Percentiles rank a stretch among this genome's conserved stretches.
Conservation (phyloP, 768 basidiomycete genomes). For the Termitomyces bulborhizus region DNA sequence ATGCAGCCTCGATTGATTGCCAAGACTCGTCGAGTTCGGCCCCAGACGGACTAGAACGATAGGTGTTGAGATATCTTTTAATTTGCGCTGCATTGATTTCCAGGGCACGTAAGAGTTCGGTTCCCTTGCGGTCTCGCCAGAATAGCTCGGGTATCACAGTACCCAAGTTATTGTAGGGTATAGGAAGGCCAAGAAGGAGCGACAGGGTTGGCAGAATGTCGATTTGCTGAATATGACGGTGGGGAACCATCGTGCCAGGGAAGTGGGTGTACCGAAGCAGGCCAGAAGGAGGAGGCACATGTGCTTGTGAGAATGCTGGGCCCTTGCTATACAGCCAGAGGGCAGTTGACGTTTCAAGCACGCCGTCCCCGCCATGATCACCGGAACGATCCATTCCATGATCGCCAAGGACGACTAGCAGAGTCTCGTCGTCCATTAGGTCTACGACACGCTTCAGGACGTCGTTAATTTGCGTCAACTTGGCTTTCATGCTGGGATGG, state of each 20-base stretch:
- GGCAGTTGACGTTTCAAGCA: slow-evolving; percentile 76
- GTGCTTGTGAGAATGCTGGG: slow-evolving; percentile 33
- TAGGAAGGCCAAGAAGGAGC: slow-evolving; percentile 84
- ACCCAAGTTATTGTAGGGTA: slow-evolving; percentile 95
- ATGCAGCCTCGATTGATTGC: slow-evolving; percentile 40
- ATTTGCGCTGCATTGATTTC: slow-evolving; percentile 72
- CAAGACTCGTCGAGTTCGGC: slow-evolving; percentile 69
- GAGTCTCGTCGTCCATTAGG: slow-evolving; percentile 75
- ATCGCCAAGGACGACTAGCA: slow-evolving; percentile 89
- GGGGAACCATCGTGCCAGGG: slow-evolving; percentile 46
- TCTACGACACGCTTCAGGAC: slow-evolving; percentile 71
- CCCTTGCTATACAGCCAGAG: slow-evolving; percentile 93
- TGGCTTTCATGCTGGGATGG: slow-evolving; percentile 78
- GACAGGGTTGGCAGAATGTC: slow-evolving; percentile 88
- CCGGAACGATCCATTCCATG: slow-evolving; percentile 96
- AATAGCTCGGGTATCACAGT: slow-evolving; percentile 90
- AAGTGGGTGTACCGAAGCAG: slow-evolving; percentile 53
- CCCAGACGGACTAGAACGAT: slow-evolving; percentile 65
- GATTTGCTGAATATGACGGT: slow-evolving; percentile 83
- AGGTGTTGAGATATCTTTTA: slow-evolving; percentile 66
- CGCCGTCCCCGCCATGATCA: slow-evolving; percentile 92
- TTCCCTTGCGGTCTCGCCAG: slow-evolving; percentile 37
- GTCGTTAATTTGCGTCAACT: slow-evolving; percentile 83
- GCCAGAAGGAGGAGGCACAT: slow-evolving; percentile 34
- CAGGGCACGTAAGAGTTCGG: slow-evolving; percentile 52